Conservation (phyloP, 192 early-diverging fungal genomes). For the Chytriomyces sp. region DNA sequence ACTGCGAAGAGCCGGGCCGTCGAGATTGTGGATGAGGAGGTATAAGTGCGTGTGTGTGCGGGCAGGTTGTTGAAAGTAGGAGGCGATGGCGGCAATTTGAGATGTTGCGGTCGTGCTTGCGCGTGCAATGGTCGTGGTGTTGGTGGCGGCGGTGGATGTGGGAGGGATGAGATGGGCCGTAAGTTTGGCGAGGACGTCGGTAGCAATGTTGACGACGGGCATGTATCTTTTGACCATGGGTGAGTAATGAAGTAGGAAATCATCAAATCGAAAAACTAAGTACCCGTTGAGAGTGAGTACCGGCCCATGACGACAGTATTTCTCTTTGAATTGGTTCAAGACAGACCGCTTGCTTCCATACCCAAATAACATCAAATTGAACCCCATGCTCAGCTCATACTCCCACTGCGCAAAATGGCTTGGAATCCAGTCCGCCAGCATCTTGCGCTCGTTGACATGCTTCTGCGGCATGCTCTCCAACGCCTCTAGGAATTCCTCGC, state of each 20-base stretch:
- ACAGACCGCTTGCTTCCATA: conserved; percentile 89
- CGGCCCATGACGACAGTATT: conserved; percentile 51
- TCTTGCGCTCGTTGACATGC: conserved; percentile 37
- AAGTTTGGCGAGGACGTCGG: conserved; percentile 71
- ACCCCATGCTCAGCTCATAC: conserved; percentile 81
- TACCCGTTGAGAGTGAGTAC: conserved; percentile 79
- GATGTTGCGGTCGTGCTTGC: conserved; percentile 43
- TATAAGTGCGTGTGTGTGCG: conserved; percentile 60
- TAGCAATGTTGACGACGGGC: conserved; percentile 69
- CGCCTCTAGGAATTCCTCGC: conserved; percentile 57
- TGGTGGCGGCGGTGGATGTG: not conserved
- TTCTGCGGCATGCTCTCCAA: conserved; percentile 20
- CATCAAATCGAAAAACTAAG: not conserved
- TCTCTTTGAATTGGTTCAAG: conserved; percentile 72
- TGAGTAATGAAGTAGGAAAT: not conserved
- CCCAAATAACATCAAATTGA: conserved; percentile 89
- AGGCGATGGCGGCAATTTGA: conserved; percentile 65
- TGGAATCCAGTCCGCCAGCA: conserved; percentile 19
- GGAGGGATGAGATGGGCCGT: conserved; percentile 36
- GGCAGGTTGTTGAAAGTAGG: conserved; percentile 60
- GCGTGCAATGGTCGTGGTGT: conserved; percentile 49
- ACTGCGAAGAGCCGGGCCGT: conserved; percentile 74
- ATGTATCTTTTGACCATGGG: conserved; percentile 51
- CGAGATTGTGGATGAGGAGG: conserved; percentile 87
- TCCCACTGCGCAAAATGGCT: conserved; percentile 79